A percentile compares a stretch with the other conserved stretches of the same genome.
phyloP scores from a whole-genome alignment of 768 basidiomycete species.

The Multifurca ochricompacta region DNA sequence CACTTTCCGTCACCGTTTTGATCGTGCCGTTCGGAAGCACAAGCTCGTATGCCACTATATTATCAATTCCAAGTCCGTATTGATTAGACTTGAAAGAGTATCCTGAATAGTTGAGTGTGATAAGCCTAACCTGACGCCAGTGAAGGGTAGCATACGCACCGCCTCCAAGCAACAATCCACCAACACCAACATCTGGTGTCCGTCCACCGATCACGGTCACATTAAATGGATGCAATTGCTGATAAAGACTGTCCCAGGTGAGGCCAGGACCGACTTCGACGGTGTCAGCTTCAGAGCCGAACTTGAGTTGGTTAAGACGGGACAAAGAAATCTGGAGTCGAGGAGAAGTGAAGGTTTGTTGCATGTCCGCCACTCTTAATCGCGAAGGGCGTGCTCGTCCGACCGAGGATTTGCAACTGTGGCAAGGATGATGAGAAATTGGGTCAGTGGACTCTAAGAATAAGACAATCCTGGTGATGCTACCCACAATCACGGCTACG shows the following conservation, averaged over 20 bases:
- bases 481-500: background rate
- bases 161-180: constrained; percentile 22
- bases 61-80: constrained; percentile 32
- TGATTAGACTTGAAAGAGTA: too few relatives aligned
- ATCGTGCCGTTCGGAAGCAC: constrained; percentile 26
- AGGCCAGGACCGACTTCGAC: constrained; percentile 19
- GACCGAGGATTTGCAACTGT: background rate
- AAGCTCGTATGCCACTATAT: constrained; percentile 25
- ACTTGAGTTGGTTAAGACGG: constrained; percentile 32
- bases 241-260: constrained; percentile 23
- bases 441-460: too few relatives aligned
- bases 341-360: constrained; percentile 49
- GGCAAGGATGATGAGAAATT: too few relatives aligned
- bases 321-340: constrained; percentile 51
- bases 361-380: constrained; percentile 58
- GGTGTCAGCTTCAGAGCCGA: constrained; percentile 6
- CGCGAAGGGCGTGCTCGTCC: background rate
- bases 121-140: too few relatives aligned
- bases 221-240: constrained; percentile 10
- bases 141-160: too few relatives aligned
- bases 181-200: constrained; percentile 22
- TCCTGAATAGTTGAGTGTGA: too few relatives aligned
- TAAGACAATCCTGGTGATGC: too few relatives aligned
- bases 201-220: constrained; percentile 23
- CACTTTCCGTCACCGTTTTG: background rate